Conservation (phyloP, 2,329 filamentous ascomycete species). For the Hypoxylon sp. region DNA sequence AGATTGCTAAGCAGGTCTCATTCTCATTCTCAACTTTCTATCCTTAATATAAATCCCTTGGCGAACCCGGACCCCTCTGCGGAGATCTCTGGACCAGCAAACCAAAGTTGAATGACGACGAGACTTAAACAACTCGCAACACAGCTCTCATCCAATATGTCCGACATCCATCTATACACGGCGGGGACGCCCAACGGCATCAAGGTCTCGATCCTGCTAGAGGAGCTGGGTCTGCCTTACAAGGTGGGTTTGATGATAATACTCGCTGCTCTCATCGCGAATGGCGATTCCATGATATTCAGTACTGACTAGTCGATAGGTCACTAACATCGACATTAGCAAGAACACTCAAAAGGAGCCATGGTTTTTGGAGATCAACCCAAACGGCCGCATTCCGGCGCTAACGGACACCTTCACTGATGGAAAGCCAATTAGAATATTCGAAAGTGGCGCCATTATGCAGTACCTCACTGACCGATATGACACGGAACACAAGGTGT, state of each 20-base stretch:
- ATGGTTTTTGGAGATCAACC: constrained; percentile 92
- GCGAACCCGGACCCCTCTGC: background rate
- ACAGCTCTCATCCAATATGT: constrained; percentile 52
- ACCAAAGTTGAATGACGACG: constrained; percentile 18
- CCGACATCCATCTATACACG: constrained; percentile 84
- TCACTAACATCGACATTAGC: constrained; percentile 72
- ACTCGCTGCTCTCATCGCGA: background rate
- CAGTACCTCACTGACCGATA: constrained; percentile 86
- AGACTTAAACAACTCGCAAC: constrained; percentile 34
- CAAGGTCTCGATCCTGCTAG: constrained; percentile 86
- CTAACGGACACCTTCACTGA: constrained; percentile 81
- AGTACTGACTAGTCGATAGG: constrained; percentile 42
- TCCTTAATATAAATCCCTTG: constrained; percentile 10
- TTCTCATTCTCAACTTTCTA: background rate
- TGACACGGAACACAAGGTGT: constrained; percentile 83
- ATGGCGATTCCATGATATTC: background rate
- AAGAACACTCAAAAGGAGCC: constrained; percentile 83
- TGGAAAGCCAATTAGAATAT: constrained; percentile 76
- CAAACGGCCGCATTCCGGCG: constrained; percentile 90
- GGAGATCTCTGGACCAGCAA: background rate
- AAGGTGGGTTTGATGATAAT: constrained; percentile 56
- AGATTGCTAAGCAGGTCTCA: constrained; percentile 33
- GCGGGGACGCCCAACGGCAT: constrained; percentile 86
- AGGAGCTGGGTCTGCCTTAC: constrained; percentile 86
- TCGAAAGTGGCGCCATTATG: constrained; percentile 85